phyloP scores from a whole-genome alignment of 345 rosid genomes.

The Boechera stricta region DNA sequence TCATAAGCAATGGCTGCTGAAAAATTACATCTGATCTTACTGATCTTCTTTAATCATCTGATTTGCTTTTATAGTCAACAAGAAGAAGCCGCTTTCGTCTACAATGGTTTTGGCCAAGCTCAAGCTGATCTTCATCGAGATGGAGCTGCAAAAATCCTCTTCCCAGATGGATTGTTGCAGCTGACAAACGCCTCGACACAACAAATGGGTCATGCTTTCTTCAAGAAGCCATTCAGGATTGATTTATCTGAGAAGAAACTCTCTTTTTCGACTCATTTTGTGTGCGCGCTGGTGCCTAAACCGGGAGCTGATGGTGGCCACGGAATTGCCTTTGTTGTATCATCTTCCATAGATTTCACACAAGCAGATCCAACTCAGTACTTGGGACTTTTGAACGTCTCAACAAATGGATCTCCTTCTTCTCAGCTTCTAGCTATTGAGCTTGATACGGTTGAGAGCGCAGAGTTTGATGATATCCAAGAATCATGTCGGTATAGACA shows the following conservation, averaged over 20 bases:
- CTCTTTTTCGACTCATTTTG: conserved; percentile 51
- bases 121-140: conserved; percentile 44
- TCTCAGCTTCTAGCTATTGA: conserved; percentile 61
- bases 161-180: conserved; percentile 53
- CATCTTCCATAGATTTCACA: conserved; percentile 40
- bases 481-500: conserved; percentile 68
- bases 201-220: conserved; percentile 57
- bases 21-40: conserved; percentile 12
- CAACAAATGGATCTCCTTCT: conserved; percentile 44
- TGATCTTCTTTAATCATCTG: conserved; percentile 28
- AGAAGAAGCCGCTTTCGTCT: conserved; percentile 46
- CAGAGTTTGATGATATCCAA: conserved; percentile 54
- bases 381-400: conserved; percentile 56
- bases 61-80: conserved; percentile 32
- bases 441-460: conserved; percentile 55
- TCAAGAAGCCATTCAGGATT: conserved; percentile 45
- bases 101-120: conserved; percentile 48
- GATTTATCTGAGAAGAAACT: conserved; percentile 46
- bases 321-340: conserved; percentile 52
- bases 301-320: conserved; percentile 50
- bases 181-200: conserved; percentile 53
- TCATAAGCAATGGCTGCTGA: conserved; percentile 28
- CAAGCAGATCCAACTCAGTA: conserved; percentile 37
- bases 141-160: conserved; percentile 48
- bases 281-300: conserved; percentile 49